Evolutionary conservation across 2,329 filamentous ascomycete species (phyloP), one percentile per base, ranked within the genome.

Genomic region (Colletotrichum shisoi): DNA sequence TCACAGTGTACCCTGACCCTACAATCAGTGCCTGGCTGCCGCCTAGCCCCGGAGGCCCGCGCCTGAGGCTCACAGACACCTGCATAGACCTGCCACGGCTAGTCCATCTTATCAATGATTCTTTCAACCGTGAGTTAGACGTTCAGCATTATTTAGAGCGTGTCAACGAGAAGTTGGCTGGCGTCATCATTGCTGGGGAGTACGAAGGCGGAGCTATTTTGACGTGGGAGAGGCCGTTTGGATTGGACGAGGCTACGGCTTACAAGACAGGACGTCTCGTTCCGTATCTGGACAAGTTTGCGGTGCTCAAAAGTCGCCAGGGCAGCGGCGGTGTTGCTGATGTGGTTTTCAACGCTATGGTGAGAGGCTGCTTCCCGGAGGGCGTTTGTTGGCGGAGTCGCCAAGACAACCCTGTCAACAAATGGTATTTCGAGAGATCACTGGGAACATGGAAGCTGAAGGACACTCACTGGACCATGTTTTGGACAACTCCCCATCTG

Each of bases 371-470:
- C 73, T 96, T 98, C 71, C 94, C 94, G 0, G 79, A 87, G 2
- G 95, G 95, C 1, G 91, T 98, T 1, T 96, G 94, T 74, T 99
- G 95, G 95, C 85, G 94, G 63, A 96, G 92, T 75, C 84, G 95
- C 58, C 91, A 90, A 74, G 88, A 94, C 75, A 98, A 99, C 74
- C 94, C 94, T 0, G 95, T 99, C 4, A 99, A 99, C 76, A 97
- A 97, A 76, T 99, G 95, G 95, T 99, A 99, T 77, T 97, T 98
- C 79, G 95, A 99, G 79, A 85, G 95, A 54, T 92, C 92, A 2
- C 82, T 86, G 54, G 95, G 95, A 0, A 94, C 89, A 2, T 91
- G 89, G 84, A 95, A 96, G 79, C 80, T 99, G 44, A 83, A 85
- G 0, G 88, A 86, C n/a, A 91, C 87, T 52, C 90, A 94, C 72